Evolutionary conservation across 495 filamentous ascomycete species (phyloP).

Genomic region (Neurospora terricola): DNA sequence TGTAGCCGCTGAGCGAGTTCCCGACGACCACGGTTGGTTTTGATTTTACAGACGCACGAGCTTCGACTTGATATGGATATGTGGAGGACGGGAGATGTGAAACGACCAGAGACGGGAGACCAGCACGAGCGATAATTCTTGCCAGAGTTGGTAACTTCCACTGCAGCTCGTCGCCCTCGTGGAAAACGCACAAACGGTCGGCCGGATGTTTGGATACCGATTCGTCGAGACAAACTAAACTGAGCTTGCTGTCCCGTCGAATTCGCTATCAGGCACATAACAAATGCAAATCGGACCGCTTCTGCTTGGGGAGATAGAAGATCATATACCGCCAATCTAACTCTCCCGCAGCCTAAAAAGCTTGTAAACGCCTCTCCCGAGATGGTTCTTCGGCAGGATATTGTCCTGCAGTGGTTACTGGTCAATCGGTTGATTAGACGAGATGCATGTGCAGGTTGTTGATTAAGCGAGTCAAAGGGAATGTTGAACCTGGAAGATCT

Average conservation of each 20-base stretch:
- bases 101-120: not conserved
- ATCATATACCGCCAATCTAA: not conserved
- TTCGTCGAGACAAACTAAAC: not conserved
- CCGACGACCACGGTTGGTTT: not conserved
- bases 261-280: not conserved
- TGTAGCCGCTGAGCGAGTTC: not conserved
- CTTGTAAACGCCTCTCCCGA: not conserved
- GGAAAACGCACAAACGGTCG: not conserved
- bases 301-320: not conserved
- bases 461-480: not conserved
- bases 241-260: not conserved
- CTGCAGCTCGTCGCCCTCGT: not conserved
- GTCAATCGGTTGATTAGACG: not conserved
- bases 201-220: not conserved
- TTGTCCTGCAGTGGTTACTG: not conserved
- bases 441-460: not conserved
- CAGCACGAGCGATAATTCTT: not conserved
- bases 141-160: not conserved
- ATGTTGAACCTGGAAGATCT: not conserved
- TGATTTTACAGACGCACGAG: not conserved
- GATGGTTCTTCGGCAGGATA: not conserved
- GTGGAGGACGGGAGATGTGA: not conserved
- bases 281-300: not conserved
- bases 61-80: not conserved
- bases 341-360: not conserved